Evolutionary conservation across 306 rosid species (phyloP).

Genomic region (Mimosa bimucronata): DNA sequence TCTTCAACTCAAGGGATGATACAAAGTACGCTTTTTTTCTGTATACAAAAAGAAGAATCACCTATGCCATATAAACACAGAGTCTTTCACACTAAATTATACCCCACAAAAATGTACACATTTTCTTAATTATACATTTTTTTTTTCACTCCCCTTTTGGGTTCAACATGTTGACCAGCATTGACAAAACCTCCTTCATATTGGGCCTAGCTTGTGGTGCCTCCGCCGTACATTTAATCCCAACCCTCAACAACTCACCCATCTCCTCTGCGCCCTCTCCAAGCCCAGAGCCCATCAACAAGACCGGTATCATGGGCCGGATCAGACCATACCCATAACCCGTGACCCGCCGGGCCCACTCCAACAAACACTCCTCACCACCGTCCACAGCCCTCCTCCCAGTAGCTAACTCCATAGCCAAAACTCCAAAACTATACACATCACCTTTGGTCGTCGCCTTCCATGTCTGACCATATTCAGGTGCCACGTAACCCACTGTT

Average conservation of each 20-base stretch:
- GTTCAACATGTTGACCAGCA: conserved; percentile 53
- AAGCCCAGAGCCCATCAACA: conserved; percentile 55
- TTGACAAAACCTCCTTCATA: conserved; percentile 87
- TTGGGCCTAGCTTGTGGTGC: conserved; percentile 79
- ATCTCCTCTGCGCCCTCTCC: conserved; percentile 74
- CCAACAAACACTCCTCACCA: conserved; percentile 88
- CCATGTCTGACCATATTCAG: conserved; percentile 94
- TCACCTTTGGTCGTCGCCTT: conserved; percentile 91
- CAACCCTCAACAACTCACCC: conserved; percentile 71
- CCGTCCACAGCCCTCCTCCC: conserved; percentile 88
- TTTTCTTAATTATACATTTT: neutral
- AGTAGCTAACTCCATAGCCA: conserved; percentile 85
- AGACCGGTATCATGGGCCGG: conserved; percentile 40
- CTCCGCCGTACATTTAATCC: conserved; percentile 81
- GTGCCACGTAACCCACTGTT: conserved; percentile 91
- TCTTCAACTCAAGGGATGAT: conserved; percentile 38
- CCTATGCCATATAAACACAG: conserved; percentile 9
- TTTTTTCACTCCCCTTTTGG: conserved; percentile 27
- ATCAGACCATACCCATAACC: conserved; percentile 44
- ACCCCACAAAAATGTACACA: neutral
- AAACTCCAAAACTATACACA: conserved; percentile 84
- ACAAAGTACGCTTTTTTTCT: conserved; percentile 29
- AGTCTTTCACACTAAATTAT: conserved; percentile 30
- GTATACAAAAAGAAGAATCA: conserved; percentile 53
- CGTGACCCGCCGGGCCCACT: conserved; percentile 70